A percentile compares a stretch with the other conserved stretches of the same genome.
These are phyloP conservation scores for Penicillium sp. DNA, from an alignment of 2,329 filamentous ascomycete genomes.

Conservation along the genomic window DNA sequence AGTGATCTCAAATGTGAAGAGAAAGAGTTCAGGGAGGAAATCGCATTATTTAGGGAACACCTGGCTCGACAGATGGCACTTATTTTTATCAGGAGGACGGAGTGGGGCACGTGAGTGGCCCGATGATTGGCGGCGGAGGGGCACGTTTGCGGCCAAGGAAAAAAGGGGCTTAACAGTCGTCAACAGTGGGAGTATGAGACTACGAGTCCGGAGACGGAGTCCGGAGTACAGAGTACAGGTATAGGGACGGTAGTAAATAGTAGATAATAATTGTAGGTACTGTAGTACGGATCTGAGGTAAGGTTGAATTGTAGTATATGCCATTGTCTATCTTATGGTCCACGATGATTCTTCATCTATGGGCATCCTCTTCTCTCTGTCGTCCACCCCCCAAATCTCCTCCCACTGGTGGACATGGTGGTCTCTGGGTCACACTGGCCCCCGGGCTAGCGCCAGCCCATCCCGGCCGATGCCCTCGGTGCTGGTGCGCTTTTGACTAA, in stretches of 20 bases:
- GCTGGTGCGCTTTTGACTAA: not conserved
- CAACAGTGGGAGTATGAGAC: too few species aligned
- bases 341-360: not conserved
- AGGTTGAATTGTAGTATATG: too few species aligned
- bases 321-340: not conserved
- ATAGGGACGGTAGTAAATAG: too few species aligned
- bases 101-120: slow-evolving; percentile 29
- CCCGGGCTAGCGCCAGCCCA: slow-evolving; percentile 10
- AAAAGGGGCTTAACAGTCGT: slow-evolving; percentile 17
- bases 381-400: not conserved
- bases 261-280: too few species aligned
- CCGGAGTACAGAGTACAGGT: too few species aligned
- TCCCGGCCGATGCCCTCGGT: slow-evolving; percentile 14
- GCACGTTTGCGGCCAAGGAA: slow-evolving; percentile 27
- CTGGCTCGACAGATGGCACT: slow-evolving; percentile 30
- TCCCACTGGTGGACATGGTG: not conserved
- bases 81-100: slow-evolving; percentile 25
- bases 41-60: slow-evolving; percentile 30
- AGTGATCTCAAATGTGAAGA: not conserved
- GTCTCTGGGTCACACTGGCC: slow-evolving; percentile 6
- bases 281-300: too few species aligned
- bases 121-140: slow-evolving; percentile 22
- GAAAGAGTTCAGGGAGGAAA: slow-evolving; percentile 8
- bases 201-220: too few species aligned
- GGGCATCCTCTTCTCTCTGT: not conserved